These are phyloP conservation scores for Suillus ampliporus DNA, from an alignment of 768 basidiomycete genomes.

Conservation along the genomic window DNA sequence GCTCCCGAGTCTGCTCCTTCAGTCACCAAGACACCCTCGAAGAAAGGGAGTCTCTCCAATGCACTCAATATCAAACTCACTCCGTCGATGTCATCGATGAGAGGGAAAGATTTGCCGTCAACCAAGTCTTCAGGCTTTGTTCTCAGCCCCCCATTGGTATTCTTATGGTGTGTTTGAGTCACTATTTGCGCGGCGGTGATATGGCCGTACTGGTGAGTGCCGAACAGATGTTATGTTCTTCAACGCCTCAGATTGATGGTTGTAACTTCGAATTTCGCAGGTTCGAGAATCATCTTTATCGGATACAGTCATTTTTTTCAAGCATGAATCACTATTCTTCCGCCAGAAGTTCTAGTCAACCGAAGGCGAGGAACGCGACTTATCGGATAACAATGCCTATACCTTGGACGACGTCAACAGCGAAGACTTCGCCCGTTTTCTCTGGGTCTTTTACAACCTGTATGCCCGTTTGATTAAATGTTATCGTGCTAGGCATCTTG, in stretches of 20 bases:
- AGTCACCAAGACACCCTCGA: slow-evolving; percentile 81
- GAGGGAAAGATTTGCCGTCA: slow-evolving; percentile 45
- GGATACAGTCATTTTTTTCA: slow-evolving; percentile 68
- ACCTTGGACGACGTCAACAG: slow-evolving; percentile 50
- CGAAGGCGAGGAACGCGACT: slow-evolving; percentile 42
- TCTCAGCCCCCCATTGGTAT: slow-evolving; percentile 71
- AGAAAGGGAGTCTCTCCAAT: slow-evolving; percentile 96
- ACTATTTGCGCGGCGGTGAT: slow-evolving; percentile 66
- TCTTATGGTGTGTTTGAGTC: no score
- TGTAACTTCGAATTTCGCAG: slow-evolving; percentile 40
- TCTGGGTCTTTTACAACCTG: slow-evolving; percentile 72
- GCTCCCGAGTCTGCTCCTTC: slow-evolving; percentile 50
- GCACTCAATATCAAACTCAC: slow-evolving; percentile 79
- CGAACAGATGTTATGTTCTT: neutral
- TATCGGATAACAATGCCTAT: slow-evolving; percentile 47
- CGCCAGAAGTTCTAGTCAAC: slow-evolving; percentile 38
- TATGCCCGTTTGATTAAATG: slow-evolving; percentile 34
- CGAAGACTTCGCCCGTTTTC: slow-evolving; percentile 57
- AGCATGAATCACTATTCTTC: slow-evolving; percentile 62
- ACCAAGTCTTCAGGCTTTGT: slow-evolving; percentile 59
- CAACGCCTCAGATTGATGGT: neutral
- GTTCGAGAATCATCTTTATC: slow-evolving; percentile 60
- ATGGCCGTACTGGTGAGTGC: slow-evolving; percentile 57
- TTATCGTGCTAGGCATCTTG: neutral
- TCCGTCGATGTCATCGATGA: slow-evolving; percentile 62